Percentiles rank a stretch among this genome's conserved stretches.
These are phyloP conservation scores for Peronospora farinosa DNA, from an alignment of 352 stramenopile genomes.

Conservation along the genomic window DNA sequence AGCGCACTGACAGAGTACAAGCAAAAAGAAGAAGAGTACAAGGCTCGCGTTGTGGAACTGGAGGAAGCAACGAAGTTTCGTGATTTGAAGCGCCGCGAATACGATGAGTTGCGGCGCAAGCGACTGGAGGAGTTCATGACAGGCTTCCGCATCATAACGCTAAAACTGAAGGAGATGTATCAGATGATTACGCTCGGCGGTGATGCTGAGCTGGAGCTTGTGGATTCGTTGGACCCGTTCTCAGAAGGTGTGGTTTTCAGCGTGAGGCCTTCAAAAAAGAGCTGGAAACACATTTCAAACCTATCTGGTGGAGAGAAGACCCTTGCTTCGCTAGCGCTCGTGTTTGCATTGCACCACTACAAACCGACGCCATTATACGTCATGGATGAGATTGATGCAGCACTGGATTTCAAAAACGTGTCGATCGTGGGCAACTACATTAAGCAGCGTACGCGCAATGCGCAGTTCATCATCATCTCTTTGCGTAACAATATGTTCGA, in stretches of 20 bases:
- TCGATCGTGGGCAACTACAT: conserved; percentile 99
- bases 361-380: conserved; percentile 99
- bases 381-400: conserved; percentile 94
- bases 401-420: conserved; percentile 99
- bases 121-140: conserved; percentile 99
- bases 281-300: conserved; percentile 99
- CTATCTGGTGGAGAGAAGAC: conserved; percentile 99
- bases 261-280: conserved; percentile 98
- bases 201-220: conserved; percentile 98
- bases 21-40: conserved; percentile 94
- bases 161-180: conserved; percentile 99
- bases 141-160: conserved; percentile 96
- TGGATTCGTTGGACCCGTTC: conserved; percentile 99
- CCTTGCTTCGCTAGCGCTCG: conserved; percentile 95
- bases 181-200: conserved; percentile 97
- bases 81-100: conserved; percentile 89
- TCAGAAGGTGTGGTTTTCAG: conserved; percentile 98
- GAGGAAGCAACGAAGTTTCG: conserved; percentile 90
- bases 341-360: conserved; percentile 99
- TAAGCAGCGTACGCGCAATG: conserved; percentile 98
- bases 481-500: conserved; percentile 99
- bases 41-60: conserved; percentile 89
- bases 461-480: conserved; percentile 99
- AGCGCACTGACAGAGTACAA: conserved; percentile 86
- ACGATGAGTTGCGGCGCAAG: conserved; percentile 95